Evolutionary conservation across 2,329 filamentous ascomycete species (phyloP), one percentile per base, ranked within the genome.

Genomic region (Fusarium caatingaense): DNA sequence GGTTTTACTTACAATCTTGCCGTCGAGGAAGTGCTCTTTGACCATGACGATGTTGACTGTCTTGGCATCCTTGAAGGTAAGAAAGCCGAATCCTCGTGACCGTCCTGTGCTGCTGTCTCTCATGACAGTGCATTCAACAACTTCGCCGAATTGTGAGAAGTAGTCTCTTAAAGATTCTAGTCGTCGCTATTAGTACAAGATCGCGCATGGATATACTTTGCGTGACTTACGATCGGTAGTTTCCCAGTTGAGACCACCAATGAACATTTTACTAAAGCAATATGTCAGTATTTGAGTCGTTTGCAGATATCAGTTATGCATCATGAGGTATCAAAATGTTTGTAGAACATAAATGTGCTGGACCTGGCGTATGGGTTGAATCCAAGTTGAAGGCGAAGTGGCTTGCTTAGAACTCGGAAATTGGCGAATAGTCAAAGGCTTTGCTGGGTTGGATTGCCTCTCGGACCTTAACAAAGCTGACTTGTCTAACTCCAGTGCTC

Each of bases 21-120:
- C 96, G 78, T 99, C 96, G 23, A 99, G 87, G 75, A 95, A 97
- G 80, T 99, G 96, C 79, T 99, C 96, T 83, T 99, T 99, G 68
- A 99, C 96, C 96, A 99, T 99, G 70, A 99, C 96, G 72, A 94
- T 97, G 79, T 99, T 99, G 72, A 99, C 96, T 6, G 93, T 97
- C 83, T 97, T 97, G 49, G 96, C 92, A 77, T 99, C 96, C 79
- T 93, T 97, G 86, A 99, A 99, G 1, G 96, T 99, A 67, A 99
- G 86, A 82, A 99, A 99, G 30, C 96, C 96, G 76, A 99, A 99
- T 25, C 96, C 96, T 81, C 96, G 90, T 30, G 96, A 98, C 68
- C 96, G 91, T 45, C 96, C 96, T 12, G 94, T 97, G 51, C 93
- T 92, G 66, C 94, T 94, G 81, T 99, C 96, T 71, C 96, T 89